Base-by-base conservation (phyloP, 2,329 filamentous ascomycete species). In the Penicillium sp. region DNA sequence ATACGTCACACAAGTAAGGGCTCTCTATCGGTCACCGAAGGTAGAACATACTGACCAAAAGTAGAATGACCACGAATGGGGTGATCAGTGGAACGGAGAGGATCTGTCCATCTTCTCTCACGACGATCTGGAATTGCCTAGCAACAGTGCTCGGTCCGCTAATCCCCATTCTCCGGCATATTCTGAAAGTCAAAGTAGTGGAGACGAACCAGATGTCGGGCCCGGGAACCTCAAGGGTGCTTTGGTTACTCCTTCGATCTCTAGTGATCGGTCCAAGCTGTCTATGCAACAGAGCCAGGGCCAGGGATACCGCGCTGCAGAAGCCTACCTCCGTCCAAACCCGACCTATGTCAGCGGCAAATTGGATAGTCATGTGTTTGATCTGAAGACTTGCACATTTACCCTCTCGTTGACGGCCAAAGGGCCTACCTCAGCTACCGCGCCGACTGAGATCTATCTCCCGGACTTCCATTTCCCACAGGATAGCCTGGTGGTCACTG, bases 51-150 rank as follows among this genome's bases (percentile, higher is more conserved):
- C 32, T 43, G n/a, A 46, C 11, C 40, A 34, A 44, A 4, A 43
- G 10, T 61, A 89, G 81, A 99, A 97, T 69, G 88, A 88, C 57
- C 94, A 99, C 69, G 80, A 88, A 67, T 88, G 90, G 75, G 94
- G 94, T 50, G 94, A 99, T 66, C 86, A 91, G 61, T 99, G 94
- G 94, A 99, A 99, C 63, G 94, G 94, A 44, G 94, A 99, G 72
- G 94, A 99, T 70, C 76, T 99, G 32, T 97, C 92, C 5, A 94
- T 99, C 50, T 88, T 86, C 69, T 97, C 91, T 0, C 64, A 84
- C 5, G 92, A 99, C 68, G 95, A 99, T 72, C 87, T 85, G 31
- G 76, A 81, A 45, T 72, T 86, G 1, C 72, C 74, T 39, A 62
- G 68, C 18, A 66, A 22, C 62, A 57, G 45, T 56, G 62, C 21